A percentile compares a stretch with the other conserved stretches of the same genome.
Evolutionary conservation across 2,329 filamentous ascomycete species (phyloP).

Genomic region (Colletotrichum melonis): DNA sequence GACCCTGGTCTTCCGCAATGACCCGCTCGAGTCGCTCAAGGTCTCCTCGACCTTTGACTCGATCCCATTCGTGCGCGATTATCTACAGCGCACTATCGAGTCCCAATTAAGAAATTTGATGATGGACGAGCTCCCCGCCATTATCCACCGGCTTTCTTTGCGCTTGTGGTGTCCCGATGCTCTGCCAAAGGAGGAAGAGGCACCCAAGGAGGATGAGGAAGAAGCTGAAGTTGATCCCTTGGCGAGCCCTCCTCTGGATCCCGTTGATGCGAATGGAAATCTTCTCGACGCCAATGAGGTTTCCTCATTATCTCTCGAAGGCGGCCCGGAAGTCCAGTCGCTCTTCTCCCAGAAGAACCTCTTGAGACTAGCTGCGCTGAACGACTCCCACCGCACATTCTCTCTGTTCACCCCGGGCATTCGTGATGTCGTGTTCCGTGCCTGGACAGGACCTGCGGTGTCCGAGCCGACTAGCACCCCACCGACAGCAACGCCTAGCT

Average conservation of each 20-base stretch:
- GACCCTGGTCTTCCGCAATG: slow-evolving; percentile 97
- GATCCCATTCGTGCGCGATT: slow-evolving; percentile 97
- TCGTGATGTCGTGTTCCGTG: slow-evolving; percentile 88
- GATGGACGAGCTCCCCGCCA: slow-evolving; percentile 97
- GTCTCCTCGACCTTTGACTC: slow-evolving; percentile 99
- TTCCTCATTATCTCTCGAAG: slow-evolving; percentile 81
- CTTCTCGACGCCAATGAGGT: slow-evolving; percentile 80
- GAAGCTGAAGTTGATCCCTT: slow-evolving; percentile 82
- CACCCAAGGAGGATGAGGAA: slow-evolving; percentile 60
- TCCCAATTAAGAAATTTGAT: slow-evolving; percentile 91
- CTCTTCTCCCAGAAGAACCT: slow-evolving; percentile 97
- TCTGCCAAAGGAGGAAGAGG: slow-evolving; percentile 71
- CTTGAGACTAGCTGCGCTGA: slow-evolving; percentile 82
- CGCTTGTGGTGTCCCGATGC: slow-evolving; percentile 92
- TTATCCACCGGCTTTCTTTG: slow-evolving; percentile 92
- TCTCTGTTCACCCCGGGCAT: slow-evolving; percentile 95
- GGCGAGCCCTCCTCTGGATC: slow-evolving; percentile 82
- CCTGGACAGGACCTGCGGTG: slow-evolving; percentile 84
- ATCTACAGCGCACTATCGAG: slow-evolving; percentile 96
- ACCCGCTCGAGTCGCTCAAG: slow-evolving; percentile 96
- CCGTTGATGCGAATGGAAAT: slow-evolving; percentile 84
- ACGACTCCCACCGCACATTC: slow-evolving; percentile 88
- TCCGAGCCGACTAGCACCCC: slow-evolving; percentile 64
- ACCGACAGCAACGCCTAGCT: slow-evolving; percentile 61
- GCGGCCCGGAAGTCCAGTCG: slow-evolving; percentile 83